These are phyloP conservation scores for Pythium dissotocum DNA, from an alignment of 352 stramenopile genomes.

Conservation along the genomic window DNA sequence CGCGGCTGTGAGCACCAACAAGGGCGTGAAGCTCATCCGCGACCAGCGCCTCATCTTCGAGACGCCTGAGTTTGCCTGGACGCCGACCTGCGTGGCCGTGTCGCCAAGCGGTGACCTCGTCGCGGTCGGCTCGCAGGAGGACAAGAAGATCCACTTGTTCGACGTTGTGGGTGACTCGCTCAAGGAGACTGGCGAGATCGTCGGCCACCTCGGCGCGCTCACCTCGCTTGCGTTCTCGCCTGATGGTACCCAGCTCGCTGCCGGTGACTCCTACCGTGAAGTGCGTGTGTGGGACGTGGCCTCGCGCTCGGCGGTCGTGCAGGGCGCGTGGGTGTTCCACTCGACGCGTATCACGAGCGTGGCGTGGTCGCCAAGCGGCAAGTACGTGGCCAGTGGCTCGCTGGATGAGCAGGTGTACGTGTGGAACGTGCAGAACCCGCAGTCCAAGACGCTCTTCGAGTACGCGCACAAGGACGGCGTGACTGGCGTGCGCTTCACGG, in stretches of 20 bases:
- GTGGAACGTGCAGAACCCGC: conserved; percentile 89
- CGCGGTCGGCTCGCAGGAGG: conserved; percentile 75
- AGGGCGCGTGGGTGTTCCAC: conserved; percentile 96
- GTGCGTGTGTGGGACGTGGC: conserved; percentile 90
- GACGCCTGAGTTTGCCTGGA: conserved; percentile 76
- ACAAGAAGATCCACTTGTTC: conserved; percentile 90
- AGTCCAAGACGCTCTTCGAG: conserved; percentile 67
- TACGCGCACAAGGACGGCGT: conserved; percentile 85
- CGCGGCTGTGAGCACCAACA: conserved; percentile 74
- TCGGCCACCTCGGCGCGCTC: conserved; percentile 71
- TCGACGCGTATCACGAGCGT: conserved; percentile 93
- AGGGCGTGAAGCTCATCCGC: conserved; percentile 78
- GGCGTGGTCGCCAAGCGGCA: conserved; percentile 92
- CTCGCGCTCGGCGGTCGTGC: conserved; percentile 80
- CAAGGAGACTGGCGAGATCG: conserved; percentile 61
- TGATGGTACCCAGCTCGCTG: conserved; percentile 79
- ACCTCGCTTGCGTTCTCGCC: conserved; percentile 86
- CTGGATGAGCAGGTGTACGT: conserved; percentile 97
- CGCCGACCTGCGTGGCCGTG: conserved; percentile 75
- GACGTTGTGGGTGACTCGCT: conserved; percentile 70
- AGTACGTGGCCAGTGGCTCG: conserved; percentile 91
- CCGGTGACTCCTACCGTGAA: conserved; percentile 87
- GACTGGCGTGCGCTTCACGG: conserved; percentile 69
- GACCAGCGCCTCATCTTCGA: conserved; percentile 75
- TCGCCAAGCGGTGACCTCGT: conserved; percentile 69